Evolutionary conservation across 2,329 filamentous ascomycete genomes (phyloP).

Genomic region (Epichloe sylvatica): DNA sequence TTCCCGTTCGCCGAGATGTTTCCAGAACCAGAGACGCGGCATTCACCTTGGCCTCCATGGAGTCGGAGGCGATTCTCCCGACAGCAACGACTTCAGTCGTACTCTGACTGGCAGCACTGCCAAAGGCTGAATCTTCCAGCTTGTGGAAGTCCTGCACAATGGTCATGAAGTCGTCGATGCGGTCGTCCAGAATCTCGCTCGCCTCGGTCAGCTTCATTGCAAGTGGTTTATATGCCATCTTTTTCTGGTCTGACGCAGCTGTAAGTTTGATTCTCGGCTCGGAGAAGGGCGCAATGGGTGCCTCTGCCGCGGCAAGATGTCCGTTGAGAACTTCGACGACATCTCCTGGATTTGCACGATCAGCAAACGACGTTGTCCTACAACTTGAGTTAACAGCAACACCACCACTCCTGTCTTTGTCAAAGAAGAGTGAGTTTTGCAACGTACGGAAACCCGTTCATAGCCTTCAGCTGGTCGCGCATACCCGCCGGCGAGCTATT

Average conservation of each 20-base stretch:
- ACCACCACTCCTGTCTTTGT: not conserved
- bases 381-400: not conserved
- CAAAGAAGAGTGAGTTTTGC: not conserved
- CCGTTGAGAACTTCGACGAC: constrained; percentile 72
- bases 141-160: constrained; percentile 60
- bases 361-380: constrained; percentile 42
- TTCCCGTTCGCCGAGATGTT: constrained; percentile 70
- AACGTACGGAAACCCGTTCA: constrained; percentile 18
- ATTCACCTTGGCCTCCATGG: constrained; percentile 74
- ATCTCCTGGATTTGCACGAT: constrained; percentile 67
- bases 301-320: constrained; percentile 51
- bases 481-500: constrained; percentile 22
- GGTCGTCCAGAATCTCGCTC: constrained; percentile 85
- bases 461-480: constrained; percentile 19
- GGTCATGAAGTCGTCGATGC: constrained; percentile 79
- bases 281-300: constrained; percentile 56
- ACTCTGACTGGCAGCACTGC: constrained; percentile 72
- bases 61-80: constrained; percentile 81
- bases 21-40: constrained; percentile 75
- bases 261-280: constrained; percentile 74
- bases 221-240: constrained; percentile 82
- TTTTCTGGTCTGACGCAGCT: constrained; percentile 77
- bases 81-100: constrained; percentile 81
- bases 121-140: constrained; percentile 68
- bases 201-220: constrained; percentile 89